Evolutionary conservation across 2,329 filamentous ascomycete species (phyloP), one percentile per base, ranked within the genome.

Genomic region (Aspergillus phoenicis): DNA sequence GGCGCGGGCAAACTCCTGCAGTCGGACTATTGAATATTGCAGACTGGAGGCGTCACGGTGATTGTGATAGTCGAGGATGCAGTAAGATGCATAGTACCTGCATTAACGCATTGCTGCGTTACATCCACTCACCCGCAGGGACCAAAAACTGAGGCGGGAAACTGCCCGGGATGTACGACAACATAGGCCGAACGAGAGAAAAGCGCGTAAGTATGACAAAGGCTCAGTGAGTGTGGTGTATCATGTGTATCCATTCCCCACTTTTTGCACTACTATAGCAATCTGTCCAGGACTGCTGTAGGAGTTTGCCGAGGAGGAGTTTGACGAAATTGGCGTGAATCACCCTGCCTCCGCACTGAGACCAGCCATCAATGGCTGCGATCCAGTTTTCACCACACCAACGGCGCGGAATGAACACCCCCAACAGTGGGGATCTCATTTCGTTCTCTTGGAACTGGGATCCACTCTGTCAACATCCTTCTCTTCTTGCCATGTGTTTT

Each of bases 361-460:
- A 17, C 24, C 24, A 15, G 24, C 48, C 48, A 43, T 36, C 45
- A 49, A 22, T 43, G 5, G 33, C n/a, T 43, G 47, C 17, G 41
- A 20, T 39, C 38, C 15, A 30, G 39, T 54, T 41, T 45, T 41
- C 41, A 56, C 53, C 43, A 57, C 52, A 57, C 59, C 64, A 68
- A 68, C 65, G 63, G 63, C 54, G 61, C 60, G 60, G 65, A 69
- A 64, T 66, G 64, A 67, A 66, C 57, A 41, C 57, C 58, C 51
- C 56, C 63, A 57, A 62, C 54, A 62, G 67, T 67, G 66, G 66
- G 58, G 60, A 64, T 59, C 58, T 68, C 63, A 66, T 68, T 68
- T 68, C 55, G 51, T 48, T 60, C 56, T 51, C 30, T 60, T 57
- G 63, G 64, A 61, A 60, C 57, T 54, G 41, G 58, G 39, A 33